Evolutionary conservation across 2,329 filamentous ascomycete species (phyloP), one percentile per base, ranked within the genome.

Genomic region (Colletotrichum sp.): DNA sequence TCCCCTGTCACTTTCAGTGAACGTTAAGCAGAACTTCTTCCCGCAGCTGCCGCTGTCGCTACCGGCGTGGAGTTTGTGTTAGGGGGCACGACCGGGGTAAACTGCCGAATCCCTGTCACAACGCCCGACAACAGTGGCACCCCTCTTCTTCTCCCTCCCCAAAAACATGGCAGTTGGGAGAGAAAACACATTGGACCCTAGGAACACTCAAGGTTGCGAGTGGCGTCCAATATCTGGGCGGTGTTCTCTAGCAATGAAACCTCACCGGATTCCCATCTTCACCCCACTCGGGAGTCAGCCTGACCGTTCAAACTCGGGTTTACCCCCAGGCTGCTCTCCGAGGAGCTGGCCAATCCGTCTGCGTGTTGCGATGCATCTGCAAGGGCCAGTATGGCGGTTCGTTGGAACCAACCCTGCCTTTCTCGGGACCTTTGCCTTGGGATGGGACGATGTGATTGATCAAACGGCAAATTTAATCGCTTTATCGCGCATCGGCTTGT

Each of bases 71-170:
- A 73, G 57, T 36, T 24, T n/a, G 21, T 57, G 30, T 67, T 38
- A 8, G 55, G 48, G 71, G 65, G 57, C 71, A 73, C 71, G 71
- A 64, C 71, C 57, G 65, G 71, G 71, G 71, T 63, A 61, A 57
- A 72, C 28, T 68, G 38, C 65, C 55, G 64, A n/a, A 63, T 64
- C 57, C 71, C 36, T 64, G 71, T n/a, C 13, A 6, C 71, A 28
- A 69, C 57, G 65, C 28, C 65, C 71, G 57, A 34, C 30, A 24
- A n/a, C 32, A 32, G 28, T 30, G 55, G 13, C 63, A 26, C 58
- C 30, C 58, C 28, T 61, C 28, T 32, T 24, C 48, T 43, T 6
- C n/a, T 32, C n/a, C 13, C 28, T 66, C 9, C 16, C n/a, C 43
- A 36, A 21, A 24, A n/a, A 18, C 32, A 36, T 30, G 68, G 28